phyloP scores from a whole-genome alignment of 768 basidiomycete genomes.

The Russula abietina region DNA sequence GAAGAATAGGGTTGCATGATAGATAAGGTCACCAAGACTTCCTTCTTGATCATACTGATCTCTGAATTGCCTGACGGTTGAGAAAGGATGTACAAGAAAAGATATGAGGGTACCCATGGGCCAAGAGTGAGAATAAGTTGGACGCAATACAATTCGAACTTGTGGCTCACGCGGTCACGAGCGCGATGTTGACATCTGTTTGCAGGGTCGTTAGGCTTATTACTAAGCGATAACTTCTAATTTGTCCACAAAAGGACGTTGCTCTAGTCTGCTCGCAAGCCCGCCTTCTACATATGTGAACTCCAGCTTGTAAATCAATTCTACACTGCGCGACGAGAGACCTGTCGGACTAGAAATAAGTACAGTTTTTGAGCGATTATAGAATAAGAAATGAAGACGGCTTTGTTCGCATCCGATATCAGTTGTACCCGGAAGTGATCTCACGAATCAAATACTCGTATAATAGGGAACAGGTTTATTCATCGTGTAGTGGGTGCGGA shows the following conservation, averaged over 20 bases:
- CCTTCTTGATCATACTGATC: constrained; percentile 32
- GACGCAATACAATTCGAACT: constrained; percentile 2
- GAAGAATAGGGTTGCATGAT: constrained; percentile 63
- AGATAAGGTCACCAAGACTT: constrained; percentile 49
- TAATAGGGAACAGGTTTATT: constrained; percentile 57
- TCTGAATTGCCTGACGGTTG: constrained; percentile 45
- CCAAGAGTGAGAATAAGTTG: constrained; percentile 2
- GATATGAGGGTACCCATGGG: constrained; percentile 31
- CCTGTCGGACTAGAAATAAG: background rate
- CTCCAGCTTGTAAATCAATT: background rate
- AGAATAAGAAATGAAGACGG: background rate
- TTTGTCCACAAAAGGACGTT: too few relatives aligned
- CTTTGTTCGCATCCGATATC: constrained; percentile 1
- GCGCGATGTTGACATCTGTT: constrained; percentile 24
- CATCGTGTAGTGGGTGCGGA: constrained; percentile 34
- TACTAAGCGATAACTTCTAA: constrained; percentile 5
- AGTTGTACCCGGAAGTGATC: constrained; percentile 8
- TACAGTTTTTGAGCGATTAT: background rate
- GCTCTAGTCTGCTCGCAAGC: too few relatives aligned
- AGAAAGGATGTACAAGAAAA: constrained; percentile 45
- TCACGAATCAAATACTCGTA: constrained; percentile 29
- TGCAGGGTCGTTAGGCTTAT: constrained; percentile 6
- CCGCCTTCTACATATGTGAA: too few relatives aligned
- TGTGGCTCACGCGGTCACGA: constrained; percentile 18
- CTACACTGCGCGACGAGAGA: background rate